phyloP scores from a whole-genome alignment of 2,329 filamentous ascomycete species.

The Falciphora oryzae region DNA sequence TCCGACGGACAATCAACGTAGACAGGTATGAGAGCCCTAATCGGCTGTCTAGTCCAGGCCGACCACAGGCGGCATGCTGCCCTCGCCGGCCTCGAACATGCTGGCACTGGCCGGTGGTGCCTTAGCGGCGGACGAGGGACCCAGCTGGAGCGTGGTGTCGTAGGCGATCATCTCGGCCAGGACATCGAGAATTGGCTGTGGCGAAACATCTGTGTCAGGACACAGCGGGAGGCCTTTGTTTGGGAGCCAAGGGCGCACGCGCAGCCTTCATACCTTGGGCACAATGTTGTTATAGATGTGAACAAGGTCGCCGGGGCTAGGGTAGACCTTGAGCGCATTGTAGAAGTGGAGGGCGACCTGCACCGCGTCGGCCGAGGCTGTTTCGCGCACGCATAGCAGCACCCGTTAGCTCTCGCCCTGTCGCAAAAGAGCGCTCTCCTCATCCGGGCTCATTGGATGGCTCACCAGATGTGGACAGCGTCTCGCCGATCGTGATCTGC shows the following conservation, averaged over 20 bases:
- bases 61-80: slow-evolving; percentile 41
- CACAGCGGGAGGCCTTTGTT: background rate
- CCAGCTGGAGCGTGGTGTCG: slow-evolving; percentile 66
- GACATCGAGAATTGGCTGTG: slow-evolving; percentile 82
- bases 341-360: slow-evolving; percentile 95
- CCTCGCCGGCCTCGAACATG: slow-evolving; percentile 21
- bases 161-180: slow-evolving; percentile 97
- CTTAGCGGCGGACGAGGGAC: background rate
- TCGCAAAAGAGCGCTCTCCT: background rate
- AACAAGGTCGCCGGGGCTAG: slow-evolving; percentile 86
- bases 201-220: background rate
- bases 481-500: slow-evolving; percentile 85
- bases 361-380: slow-evolving; percentile 57
- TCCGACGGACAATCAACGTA: background rate
- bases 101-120: slow-evolving; percentile 10
- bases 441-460: slow-evolving; percentile 15
- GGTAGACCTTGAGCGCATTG: slow-evolving; percentile 98
- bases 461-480: slow-evolving; percentile 75
- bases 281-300: slow-evolving; percentile 98
- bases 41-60: slow-evolving; percentile 43
- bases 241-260: background rate
- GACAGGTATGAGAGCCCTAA: background rate
- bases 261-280: slow-evolving; percentile 61
- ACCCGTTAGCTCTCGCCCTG: background rate
- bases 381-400: slow-evolving; percentile 7